phyloP scores from a whole-genome alignment of 176 grass and related monocot genomes.

The Avena insularis region DNA sequence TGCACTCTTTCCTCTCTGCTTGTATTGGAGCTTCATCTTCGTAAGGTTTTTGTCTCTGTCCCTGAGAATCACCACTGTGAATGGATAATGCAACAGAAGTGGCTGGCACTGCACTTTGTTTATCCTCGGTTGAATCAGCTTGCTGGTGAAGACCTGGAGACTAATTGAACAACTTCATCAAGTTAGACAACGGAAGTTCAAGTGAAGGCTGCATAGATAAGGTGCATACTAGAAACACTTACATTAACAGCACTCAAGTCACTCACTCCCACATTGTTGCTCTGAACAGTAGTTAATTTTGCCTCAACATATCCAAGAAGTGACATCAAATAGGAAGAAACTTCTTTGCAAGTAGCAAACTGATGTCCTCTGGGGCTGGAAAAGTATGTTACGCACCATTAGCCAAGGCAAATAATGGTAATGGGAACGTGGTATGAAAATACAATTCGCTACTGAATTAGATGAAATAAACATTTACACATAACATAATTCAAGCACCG shows the following conservation, averaged over 20 bases:
- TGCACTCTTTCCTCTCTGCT: constrained; percentile 50
- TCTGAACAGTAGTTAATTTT: constrained; percentile 46
- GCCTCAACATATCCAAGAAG: constrained; percentile 74
- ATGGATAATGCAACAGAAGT: constrained; percentile 41
- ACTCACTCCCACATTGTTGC: constrained; percentile 31
- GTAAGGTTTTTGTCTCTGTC: constrained; percentile 43
- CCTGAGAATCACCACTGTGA: constrained; percentile 38
- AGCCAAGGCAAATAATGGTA: constrained; percentile 17
- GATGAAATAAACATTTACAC: constrained; percentile 34
- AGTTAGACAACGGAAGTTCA: constrained; percentile 20
- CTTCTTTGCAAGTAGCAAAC: constrained; percentile 86
- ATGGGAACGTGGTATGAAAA: constrained; percentile 18
- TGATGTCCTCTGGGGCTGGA: constrained; percentile 92
- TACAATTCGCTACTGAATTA: neutral
- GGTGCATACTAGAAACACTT: constrained; percentile 47
- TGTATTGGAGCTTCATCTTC: constrained; percentile 50
- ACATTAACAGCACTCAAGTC: constrained; percentile 54
- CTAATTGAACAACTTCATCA: constrained; percentile 48
- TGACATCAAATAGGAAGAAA: constrained; percentile 81
- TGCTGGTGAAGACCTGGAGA: constrained; percentile 53
- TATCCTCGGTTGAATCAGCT: constrained; percentile 52
- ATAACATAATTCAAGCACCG: neutral
- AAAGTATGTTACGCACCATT: constrained; percentile 43
- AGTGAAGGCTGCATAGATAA: constrained; percentile 27
- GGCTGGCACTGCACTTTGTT: constrained; percentile 36